phyloP scores from a whole-genome alignment of 306 rosid species.

The Gastrolobium villosum region DNA sequence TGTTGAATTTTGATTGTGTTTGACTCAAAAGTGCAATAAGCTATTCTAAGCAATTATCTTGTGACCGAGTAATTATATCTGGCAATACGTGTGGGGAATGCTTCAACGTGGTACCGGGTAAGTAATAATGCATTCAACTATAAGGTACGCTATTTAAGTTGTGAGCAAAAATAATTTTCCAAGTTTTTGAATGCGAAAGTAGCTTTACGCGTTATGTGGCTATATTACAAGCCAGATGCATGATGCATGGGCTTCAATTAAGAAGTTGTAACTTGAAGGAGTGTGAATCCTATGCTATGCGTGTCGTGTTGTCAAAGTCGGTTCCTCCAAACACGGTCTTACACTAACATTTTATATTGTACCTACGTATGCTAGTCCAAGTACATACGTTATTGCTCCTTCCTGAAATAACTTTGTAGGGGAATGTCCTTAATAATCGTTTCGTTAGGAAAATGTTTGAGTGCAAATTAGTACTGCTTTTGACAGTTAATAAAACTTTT shows the following conservation, averaged over 20 bases:
- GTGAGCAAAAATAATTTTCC: slow-evolving; percentile 35
- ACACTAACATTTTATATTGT: slow-evolving; percentile 29
- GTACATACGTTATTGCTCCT: slow-evolving; percentile 16
- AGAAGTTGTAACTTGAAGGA: slow-evolving; percentile 48
- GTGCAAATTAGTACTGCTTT: slow-evolving; percentile 29
- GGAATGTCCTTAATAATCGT: slow-evolving; percentile 28
- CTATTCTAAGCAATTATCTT: slow-evolving; percentile 7
- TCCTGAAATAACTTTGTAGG: background rate
- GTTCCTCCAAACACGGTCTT: slow-evolving; percentile 60
- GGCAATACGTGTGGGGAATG: slow-evolving; percentile 61
- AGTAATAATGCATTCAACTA: slow-evolving; percentile 43
- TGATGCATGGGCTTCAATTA: slow-evolving; percentile 17
- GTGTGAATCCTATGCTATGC: slow-evolving; percentile 43
- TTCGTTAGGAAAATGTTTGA: slow-evolving; percentile 11
- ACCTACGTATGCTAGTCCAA: slow-evolving; percentile 6
- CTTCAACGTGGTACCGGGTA: slow-evolving; percentile 42
- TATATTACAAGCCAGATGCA: slow-evolving; percentile 26
- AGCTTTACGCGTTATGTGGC: slow-evolving; percentile 52
- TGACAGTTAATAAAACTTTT: background rate
- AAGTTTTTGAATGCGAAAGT: slow-evolving; percentile 27
- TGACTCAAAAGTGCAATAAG: slow-evolving; percentile 5
- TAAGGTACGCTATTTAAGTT: slow-evolving; percentile 46
- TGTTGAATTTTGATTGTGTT: background rate
- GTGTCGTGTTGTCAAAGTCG: slow-evolving; percentile 53
- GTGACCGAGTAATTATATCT: background rate